Base-by-base conservation (phyloP, 371 early-diverging fungal species). In the Zychaea mexicana region DNA sequence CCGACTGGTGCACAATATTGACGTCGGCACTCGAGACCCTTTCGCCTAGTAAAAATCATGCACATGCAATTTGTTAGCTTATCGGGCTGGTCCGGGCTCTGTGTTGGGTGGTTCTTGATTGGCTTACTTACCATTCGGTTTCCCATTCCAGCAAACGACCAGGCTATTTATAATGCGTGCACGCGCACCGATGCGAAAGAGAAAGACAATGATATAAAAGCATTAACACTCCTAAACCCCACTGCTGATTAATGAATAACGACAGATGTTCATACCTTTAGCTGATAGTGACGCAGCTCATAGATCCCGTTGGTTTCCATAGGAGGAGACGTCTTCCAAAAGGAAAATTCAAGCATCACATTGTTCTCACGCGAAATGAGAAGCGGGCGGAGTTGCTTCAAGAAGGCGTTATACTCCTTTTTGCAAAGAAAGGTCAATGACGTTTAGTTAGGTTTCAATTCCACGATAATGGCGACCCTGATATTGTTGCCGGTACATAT, bases 81-180 rank as follows among this genome's bases (percentile, higher is more conserved):
- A 36, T 36, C 49, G 49, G 33, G 31, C 4, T 9, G 9, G 13
- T 30, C 24, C 57, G 46, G 27, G 60, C 46, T 60, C 13, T 31
- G n/a, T n/a, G n/a, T n/a, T n/a, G n/a, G n/a, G n/a, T n/a, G n/a
- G n/a, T n/a, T n/a, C n/a, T n/a, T n/a, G n/a, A n/a, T n/a, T n/a
- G n/a, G n/a, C n/a, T n/a, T n/a, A 46, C 61, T 66, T 73, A 77
- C 77, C 97, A 97, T 71, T 94, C 85, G 28, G 87, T 82, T 76
- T 96, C 96, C 97, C 97, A 97, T 74, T 97, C 95, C 10, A 97
- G 80, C 68, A 97, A 71, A 47, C 86, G 80, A 19, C 97, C 97
- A 26, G 97, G 94, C 88, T 94, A 59, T n/a, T n/a, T n/a, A n/a
- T n/a, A n/a, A 31, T 57, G 9, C 46, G 7, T 3, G n/a, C 9